Evolutionary conservation across 441 rosid species (phyloP).

Genomic region (Metrosideros polymorpha): DNA sequence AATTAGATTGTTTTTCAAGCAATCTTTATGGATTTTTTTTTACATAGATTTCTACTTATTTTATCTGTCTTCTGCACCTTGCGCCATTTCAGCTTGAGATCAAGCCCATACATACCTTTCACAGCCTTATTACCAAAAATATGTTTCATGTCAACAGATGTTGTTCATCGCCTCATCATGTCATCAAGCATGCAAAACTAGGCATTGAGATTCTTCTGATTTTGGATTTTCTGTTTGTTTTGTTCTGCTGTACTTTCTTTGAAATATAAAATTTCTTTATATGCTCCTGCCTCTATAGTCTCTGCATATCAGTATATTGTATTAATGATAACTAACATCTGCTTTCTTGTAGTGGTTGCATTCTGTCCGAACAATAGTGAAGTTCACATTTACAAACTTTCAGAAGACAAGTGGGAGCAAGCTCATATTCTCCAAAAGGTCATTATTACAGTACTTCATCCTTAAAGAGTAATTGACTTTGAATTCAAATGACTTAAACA

Average conservation of each 20-base stretch:
- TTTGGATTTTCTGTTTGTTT: not conserved
- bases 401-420: slow-evolving; percentile 84
- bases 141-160: not conserved
- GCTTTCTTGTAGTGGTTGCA: slow-evolving; percentile 65
- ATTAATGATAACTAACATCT: not conserved
- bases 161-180: not conserved
- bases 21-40: not conserved
- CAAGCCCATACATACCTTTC: not conserved
- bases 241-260: not conserved
- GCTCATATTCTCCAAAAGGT: slow-evolving; percentile 91
- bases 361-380: slow-evolving; percentile 84
- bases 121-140: not conserved
- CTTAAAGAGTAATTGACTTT: not conserved
- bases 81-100: not conserved
- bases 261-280: not conserved
- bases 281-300: not conserved
- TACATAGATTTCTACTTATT: not conserved
- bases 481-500: not conserved
- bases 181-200: not conserved
- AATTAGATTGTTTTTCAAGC: not conserved
- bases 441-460: not conserved
- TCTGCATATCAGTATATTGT: not conserved
- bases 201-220: not conserved
- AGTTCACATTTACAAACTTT: slow-evolving; percentile 81
- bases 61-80: not conserved